phyloP scores from a whole-genome alignment of 805 yeast species.

The Deakozyma indianensis region DNA sequence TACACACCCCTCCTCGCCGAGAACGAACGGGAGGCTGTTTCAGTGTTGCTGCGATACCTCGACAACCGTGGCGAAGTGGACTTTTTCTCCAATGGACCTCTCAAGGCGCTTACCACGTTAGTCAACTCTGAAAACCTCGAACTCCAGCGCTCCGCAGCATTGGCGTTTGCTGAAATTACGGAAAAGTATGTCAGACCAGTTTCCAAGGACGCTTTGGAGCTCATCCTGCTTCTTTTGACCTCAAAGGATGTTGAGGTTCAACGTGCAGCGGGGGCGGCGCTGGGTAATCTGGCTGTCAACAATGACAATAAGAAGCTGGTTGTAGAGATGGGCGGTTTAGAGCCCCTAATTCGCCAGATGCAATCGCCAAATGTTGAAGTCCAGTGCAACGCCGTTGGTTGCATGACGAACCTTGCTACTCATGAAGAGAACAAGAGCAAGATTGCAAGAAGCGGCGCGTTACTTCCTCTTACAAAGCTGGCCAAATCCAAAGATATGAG shows the following conservation, averaged over 20 bases:
- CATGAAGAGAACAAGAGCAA: constrained; percentile 94
- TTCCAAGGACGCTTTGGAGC: constrained; percentile 82
- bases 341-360: constrained; percentile 95
- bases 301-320: constrained; percentile 85
- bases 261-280: constrained; percentile 96
- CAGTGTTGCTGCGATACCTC: constrained; percentile 72
- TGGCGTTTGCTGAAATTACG: constrained; percentile 96
- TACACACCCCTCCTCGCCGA: constrained; percentile 82
- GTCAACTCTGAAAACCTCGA: constrained; percentile 93
- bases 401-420: constrained; percentile 94
- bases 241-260: constrained; percentile 88
- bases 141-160: constrained; percentile 90
- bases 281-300: constrained; percentile 96
- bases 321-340: constrained; percentile 96
- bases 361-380: constrained; percentile 94
- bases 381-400: constrained; percentile 98
- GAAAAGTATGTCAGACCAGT: constrained; percentile 83
- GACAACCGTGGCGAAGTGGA: constrained; percentile 85
- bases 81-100: constrained; percentile 68
- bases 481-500: constrained; percentile 91
- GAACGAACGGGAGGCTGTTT: constrained; percentile 92
- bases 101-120: constrained; percentile 78
- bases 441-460: constrained; percentile 92
- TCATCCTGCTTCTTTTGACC: constrained; percentile 76
- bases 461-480: constrained; percentile 82